phyloP scores from a whole-genome alignment of 306 rosid species.

The Lablab purpureus region DNA sequence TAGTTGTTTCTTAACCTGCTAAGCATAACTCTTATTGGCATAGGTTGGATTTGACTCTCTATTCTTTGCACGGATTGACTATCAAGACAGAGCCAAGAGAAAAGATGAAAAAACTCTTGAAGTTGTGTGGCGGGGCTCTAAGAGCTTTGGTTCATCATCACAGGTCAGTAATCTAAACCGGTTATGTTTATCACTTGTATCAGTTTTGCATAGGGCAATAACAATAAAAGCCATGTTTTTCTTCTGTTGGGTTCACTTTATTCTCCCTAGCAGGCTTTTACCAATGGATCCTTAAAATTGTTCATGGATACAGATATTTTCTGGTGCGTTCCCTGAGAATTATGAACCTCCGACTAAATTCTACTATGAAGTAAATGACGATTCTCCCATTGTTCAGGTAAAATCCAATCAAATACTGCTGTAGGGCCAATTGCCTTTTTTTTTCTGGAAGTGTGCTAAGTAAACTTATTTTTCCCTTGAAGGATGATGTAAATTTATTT shows the following conservation, averaged over 20 bases:
- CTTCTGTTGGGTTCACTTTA: constrained; percentile 16
- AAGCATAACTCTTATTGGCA: constrained; percentile 16
- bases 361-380: constrained; percentile 70
- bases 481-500: constrained; percentile 75
- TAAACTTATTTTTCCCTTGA: constrained; percentile 40
- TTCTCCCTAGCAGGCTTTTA: constrained; percentile 16
- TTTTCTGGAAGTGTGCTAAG: constrained; percentile 11
- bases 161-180: constrained; percentile 59
- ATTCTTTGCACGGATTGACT: constrained; percentile 83
- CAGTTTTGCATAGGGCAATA: not conserved
- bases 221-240: too few species aligned
- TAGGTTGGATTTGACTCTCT: constrained; percentile 83
- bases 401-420: constrained; percentile 33
- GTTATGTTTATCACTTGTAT: constrained; percentile 1
- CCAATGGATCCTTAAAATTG: constrained; percentile 19
- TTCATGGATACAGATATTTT: constrained; percentile 61
- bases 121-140: constrained; percentile 84
- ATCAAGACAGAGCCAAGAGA: constrained; percentile 83
- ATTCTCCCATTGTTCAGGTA: constrained; percentile 76
- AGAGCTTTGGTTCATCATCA: constrained; percentile 75
- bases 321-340: constrained; percentile 76
- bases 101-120: constrained; percentile 76
- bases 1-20: constrained; percentile 23
- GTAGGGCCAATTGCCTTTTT: constrained; percentile 25
- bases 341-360: constrained; percentile 81